phyloP scores from a whole-genome alignment of 202 grass and related monocot genomes.

The Musa balbisiana region DNA sequence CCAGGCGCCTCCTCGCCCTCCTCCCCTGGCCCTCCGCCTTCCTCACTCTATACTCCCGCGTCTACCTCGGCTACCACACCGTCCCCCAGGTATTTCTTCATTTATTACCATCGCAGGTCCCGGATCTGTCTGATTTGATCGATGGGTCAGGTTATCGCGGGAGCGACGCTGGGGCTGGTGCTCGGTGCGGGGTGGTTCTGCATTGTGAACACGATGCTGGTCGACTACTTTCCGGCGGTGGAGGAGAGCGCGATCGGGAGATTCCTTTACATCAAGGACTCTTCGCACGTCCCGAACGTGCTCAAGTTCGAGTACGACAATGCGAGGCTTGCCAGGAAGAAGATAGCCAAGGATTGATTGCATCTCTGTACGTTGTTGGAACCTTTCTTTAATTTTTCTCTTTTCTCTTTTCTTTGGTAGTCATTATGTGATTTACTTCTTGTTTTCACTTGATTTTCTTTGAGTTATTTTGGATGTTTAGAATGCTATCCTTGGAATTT shows the following conservation, averaged over 20 bases:
- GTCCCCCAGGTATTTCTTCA: constrained; percentile 48
- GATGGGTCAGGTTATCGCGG: constrained; percentile 52
- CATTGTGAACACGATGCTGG: constrained; percentile 64
- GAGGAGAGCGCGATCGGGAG: constrained; percentile 78
- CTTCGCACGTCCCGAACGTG: constrained; percentile 81
- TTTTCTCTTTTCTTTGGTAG: not conserved
- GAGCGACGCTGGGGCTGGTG: constrained; percentile 60
- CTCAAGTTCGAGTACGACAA: constrained; percentile 99
- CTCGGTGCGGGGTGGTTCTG: constrained; percentile 84
- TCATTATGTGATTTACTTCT: not conserved
- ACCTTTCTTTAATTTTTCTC: constrained; percentile 27
- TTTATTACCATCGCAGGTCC: not conserved
- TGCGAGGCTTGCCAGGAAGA: constrained; percentile 77
- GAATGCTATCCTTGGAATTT: not conserved
- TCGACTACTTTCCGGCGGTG: constrained; percentile 74
- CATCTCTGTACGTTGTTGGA: not conserved
- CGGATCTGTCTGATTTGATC: constrained; percentile 4
- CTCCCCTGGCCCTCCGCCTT: constrained; percentile 67
- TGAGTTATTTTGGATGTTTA: not conserved
- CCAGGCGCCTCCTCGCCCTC: constrained; percentile 36
- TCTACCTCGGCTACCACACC: constrained; percentile 91
- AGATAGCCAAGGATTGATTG: constrained; percentile 72
- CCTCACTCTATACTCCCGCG: constrained; percentile 88
- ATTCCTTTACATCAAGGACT: constrained; percentile 87
- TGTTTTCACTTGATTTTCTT: not conserved